Percentiles rank a stretch among this genome's conserved stretches.
Evolutionary conservation across 1,284 basidiomycete species (phyloP).

Genomic region (Meira miltonrushii): DNA sequence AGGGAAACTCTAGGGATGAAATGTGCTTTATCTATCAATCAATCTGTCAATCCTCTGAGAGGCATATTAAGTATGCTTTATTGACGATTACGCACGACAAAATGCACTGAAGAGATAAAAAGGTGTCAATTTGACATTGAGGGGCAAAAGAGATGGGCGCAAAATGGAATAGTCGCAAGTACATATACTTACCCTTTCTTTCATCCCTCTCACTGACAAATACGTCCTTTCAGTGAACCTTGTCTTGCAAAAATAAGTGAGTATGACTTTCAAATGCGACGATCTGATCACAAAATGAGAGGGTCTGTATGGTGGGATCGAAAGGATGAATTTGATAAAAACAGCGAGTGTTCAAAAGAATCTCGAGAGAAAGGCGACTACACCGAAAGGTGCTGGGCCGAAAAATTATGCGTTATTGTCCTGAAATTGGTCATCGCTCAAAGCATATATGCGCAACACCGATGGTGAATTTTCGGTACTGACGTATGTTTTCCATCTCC

Average conservation of each 20-base stretch:
- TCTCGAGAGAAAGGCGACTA: slow-evolving; percentile 4
- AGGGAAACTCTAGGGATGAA: slow-evolving; percentile 1
- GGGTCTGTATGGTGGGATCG: background rate
- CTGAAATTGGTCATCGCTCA: background rate
- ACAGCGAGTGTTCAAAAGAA: background rate
- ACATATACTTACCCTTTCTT: background rate
- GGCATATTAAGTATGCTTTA: background rate
- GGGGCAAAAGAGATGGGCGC: background rate
- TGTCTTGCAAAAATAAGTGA: background rate
- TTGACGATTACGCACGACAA: slow-evolving; percentile 8
- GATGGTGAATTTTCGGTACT: background rate
- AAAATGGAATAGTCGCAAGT: background rate
- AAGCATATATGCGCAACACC: background rate
- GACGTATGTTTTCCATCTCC: background rate
- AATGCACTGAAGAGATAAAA: slow-evolving; percentile 1
- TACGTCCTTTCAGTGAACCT: background rate
- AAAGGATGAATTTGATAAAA: background rate
- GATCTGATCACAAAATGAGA: background rate
- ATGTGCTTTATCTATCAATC: slow-evolving; percentile 7
- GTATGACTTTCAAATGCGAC: background rate
- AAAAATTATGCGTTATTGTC: slow-evolving; percentile 12
- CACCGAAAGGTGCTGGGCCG: slow-evolving; percentile 12
- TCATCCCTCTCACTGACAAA: background rate
- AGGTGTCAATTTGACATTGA: too few species aligned
- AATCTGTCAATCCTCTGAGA: slow-evolving; percentile 12